These are phyloP conservation scores for Acephala macrosclerotiorum DNA, from an alignment of 2,329 filamentous ascomycete genomes.

Conservation along the genomic window DNA sequence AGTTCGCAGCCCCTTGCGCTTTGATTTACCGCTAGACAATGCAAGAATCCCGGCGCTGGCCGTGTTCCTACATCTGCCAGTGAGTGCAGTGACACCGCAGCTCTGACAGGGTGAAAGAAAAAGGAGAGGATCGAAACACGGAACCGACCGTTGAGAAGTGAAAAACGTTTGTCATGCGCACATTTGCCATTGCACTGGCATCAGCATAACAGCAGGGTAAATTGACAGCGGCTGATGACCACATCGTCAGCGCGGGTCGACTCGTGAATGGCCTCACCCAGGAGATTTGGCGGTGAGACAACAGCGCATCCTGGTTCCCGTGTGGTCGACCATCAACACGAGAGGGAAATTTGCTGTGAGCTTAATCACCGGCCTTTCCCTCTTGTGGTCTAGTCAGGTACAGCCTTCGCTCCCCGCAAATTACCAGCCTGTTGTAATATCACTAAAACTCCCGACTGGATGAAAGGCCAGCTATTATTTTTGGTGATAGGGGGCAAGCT, in stretches of 20 bases:
- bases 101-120: neutral
- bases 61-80: conserved; percentile 3
- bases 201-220: neutral
- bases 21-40: conserved; percentile 1
- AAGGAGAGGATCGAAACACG: neutral
- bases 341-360: conserved; percentile 11
- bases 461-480: neutral
- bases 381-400: conserved; percentile 3
- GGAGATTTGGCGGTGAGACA: neutral
- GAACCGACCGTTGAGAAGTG: neutral
- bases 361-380: neutral
- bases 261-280: conserved; percentile 8
- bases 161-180: neutral
- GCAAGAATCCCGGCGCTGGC: neutral
- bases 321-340: conserved; percentile 7
- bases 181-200: neutral
- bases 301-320: conserved; percentile 1
- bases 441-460: conserved; percentile 10
- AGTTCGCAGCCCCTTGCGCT: neutral
- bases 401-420: conserved; percentile 4
- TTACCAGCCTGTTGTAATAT: neutral
- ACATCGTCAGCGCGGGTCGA: neutral
- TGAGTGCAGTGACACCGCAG: neutral
- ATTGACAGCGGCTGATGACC: conserved; percentile 6
- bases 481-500: neutral